Base-by-base conservation (phyloP, 1,284 basidiomycete species). In the Trametes pubescens region DNA sequence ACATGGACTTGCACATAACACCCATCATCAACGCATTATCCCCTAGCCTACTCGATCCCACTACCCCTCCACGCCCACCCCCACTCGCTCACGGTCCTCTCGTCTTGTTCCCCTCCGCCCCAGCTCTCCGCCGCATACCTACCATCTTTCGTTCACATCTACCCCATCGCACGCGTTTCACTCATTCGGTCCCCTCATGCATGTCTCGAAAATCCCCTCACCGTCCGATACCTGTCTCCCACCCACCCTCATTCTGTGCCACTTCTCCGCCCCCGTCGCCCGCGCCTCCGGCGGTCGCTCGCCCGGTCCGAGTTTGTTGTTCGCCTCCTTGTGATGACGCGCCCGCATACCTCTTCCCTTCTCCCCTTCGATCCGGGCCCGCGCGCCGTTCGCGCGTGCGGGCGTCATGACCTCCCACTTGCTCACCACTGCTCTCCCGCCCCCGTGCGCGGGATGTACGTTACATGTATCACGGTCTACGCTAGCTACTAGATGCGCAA, bases 1-100 rank as follows among this genome's bases (percentile, higher is more conserved):
- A 67, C 52, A 67, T 61, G 69, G 67, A 71, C 69, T 64, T 65
- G 61, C 65, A 66, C 62, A 70, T 68, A 70, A 61, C 62, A 26
- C 57, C 24, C 43, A 65, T 61, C 57, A 43, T 65, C 51, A 43
- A 52, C 21, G 64, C 62, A 64, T 61, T 16, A 57, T 52, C 54
- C 56, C 57, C 48, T 49, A 58, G n/a, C 43, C 34, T 56, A 32
- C 34, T 53, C 22, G 34, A 14, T 49, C 32, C 32, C 49, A n/a
- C 49, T 48, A 52, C 53, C 38, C 48, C 26, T 43, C 14, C 40
- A 43, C 40, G 18, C 14, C 37, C 40, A 16, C 40, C 38, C 37
- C 43, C 57, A 54, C 59, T 57, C 60, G 57, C 52, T 64, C 40
- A 26, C 48, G 13, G 35, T 51, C 56, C 61, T 18, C 51, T 64